Conservation (phyloP, 2,329 filamentous ascomycete species). For the Periconia sp. region DNA sequence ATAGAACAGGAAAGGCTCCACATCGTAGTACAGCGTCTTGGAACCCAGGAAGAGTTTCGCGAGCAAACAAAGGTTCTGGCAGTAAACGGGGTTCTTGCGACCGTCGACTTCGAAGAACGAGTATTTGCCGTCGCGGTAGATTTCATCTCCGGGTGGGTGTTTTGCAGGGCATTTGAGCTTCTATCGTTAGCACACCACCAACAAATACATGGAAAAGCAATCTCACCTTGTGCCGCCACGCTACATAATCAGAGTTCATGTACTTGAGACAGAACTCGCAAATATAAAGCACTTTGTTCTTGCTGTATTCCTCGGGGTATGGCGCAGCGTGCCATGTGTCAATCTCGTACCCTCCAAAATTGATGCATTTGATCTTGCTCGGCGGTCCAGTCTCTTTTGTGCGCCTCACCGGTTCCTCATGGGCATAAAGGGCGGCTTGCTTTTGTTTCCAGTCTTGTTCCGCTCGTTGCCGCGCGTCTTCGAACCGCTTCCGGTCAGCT, state of each 20-base stretch:
- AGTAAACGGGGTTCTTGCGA: slow-evolving; percentile 96
- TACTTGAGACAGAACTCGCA: slow-evolving; percentile 99
- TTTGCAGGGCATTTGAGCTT: slow-evolving; percentile 86
- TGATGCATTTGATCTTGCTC: slow-evolving; percentile 98
- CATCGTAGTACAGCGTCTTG: slow-evolving; percentile 97
- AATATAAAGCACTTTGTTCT: slow-evolving; percentile 95
- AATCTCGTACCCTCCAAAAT: slow-evolving; percentile 96
- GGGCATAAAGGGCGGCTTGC: slow-evolving; percentile 63
- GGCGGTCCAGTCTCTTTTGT: slow-evolving; percentile 77
- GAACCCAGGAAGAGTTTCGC: slow-evolving; percentile 98
- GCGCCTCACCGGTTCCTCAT: slow-evolving; percentile 58
- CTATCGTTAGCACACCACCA: slow-evolving; percentile 20
- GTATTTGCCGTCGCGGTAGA: slow-evolving; percentile 86
- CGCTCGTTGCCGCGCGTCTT: slow-evolving; percentile 84
- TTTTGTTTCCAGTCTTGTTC: slow-evolving; percentile 88
- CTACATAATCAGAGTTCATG: slow-evolving; percentile 98
- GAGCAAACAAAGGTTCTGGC: slow-evolving; percentile 92
- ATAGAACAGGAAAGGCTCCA: slow-evolving; percentile 96
- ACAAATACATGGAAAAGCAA: neutral
- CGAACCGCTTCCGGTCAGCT: slow-evolving; percentile 82
- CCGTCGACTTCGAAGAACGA: slow-evolving; percentile 98
- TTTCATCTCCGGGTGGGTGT: slow-evolving; percentile 95
- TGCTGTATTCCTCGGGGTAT: slow-evolving; percentile 97
- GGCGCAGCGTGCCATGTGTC: slow-evolving; percentile 99
- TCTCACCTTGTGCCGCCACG: slow-evolving; percentile 83